Conservation (phyloP, 2,329 filamentous ascomycete species). For the Alternaria arborescens region DNA sequence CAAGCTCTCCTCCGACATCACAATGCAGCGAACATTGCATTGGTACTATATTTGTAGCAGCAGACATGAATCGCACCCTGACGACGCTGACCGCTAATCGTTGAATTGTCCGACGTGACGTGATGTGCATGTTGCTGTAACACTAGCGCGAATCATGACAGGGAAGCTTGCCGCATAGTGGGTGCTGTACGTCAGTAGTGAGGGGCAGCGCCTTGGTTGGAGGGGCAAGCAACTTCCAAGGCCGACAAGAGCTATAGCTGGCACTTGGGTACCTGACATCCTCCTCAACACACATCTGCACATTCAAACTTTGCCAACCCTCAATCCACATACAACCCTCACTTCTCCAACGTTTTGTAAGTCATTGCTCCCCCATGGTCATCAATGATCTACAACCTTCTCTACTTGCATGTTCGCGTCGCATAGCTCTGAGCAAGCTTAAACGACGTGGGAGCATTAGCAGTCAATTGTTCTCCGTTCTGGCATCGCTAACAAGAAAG, state of each 20-base stretch:
- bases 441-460: background rate
- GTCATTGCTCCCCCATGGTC: background rate
- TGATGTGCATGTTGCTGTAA: background rate
- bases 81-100: background rate
- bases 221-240: constrained; percentile 17
- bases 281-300: background rate
- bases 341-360: background rate
- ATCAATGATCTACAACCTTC: background rate
- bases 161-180: constrained; percentile 13
- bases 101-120: background rate
- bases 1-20: background rate
- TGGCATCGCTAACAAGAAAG: background rate
- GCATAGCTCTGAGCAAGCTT: background rate
- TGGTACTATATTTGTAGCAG: background rate
- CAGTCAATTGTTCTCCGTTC: background rate
- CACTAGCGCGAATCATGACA: constrained; percentile 8
- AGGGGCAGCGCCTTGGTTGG: constrained; percentile 20
- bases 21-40: background rate
- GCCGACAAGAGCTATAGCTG: constrained; percentile 8
- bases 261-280: constrained; percentile 7
- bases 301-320: background rate
- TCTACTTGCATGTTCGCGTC: background rate
- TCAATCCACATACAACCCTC: background rate
- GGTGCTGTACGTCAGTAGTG: constrained; percentile 26
- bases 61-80: background rate